Evolutionary conservation across 2,329 filamentous ascomycete species (phyloP), one percentile per base, ranked within the genome.

Genomic region (Colletotrichum echinochloae): DNA sequence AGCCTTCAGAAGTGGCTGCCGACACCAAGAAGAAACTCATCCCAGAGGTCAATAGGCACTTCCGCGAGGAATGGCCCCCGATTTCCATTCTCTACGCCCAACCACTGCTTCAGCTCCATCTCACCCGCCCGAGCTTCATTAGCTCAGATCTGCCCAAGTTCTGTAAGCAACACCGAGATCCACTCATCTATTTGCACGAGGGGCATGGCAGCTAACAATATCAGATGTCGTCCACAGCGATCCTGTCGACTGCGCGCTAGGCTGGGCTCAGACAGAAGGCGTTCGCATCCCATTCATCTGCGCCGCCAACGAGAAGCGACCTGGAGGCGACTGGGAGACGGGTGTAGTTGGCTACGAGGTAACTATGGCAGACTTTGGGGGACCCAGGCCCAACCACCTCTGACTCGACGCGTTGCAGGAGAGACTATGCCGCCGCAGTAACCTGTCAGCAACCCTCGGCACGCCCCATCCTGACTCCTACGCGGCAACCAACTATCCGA

Each of bases 251-350:
- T 60, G 51, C 41, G 61, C 61, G 9, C 57, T 71, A 8, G 66
- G 69, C 26, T 71, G 69, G 69, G 69, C 69, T 14, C 60, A 69
- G 55, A 64, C 59, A 2, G 69, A 71, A 49, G 66, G 69, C 2
- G 75, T 82, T 46, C 79, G 82, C 3, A 86, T 93, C 65, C 89
- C 91, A 0, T 90, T 93, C 69, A 88, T 94, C 72, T 93, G 91
- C 74, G 88, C 90, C 65, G 92, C 92, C 57, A 93, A 94, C 80
- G 92, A 94, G 78, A 92, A 91, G 77, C 86, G 91, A 46, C 87
- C 92, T 0, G 92, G 92, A 12, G 92, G 92, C n/a, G 92, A 94
- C 77, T 95, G 92, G 92, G 92, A 94, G 75, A 91, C 87, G 8
- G 86, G 85, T 71, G 84, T 81, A 16, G 78, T 81, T 3, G 82